Evolutionary conservation across 2,329 filamentous ascomycete genomes (phyloP).

Genomic region (Cordyceps militaris): DNA sequence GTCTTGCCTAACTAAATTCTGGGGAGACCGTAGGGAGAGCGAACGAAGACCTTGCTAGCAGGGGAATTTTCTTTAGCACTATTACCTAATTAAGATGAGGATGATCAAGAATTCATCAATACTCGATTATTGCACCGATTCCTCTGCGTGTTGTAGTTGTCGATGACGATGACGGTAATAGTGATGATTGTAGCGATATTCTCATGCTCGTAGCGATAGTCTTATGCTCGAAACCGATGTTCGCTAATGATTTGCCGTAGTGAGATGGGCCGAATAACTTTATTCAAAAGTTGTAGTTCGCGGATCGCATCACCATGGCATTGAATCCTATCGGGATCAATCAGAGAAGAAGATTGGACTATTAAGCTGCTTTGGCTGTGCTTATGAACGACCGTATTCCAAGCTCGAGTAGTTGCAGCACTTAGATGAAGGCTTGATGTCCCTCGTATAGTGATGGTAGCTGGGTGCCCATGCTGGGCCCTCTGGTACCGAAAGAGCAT

Average conservation of each 20-base stretch:
- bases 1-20: too few relatives aligned
- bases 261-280: conserved; percentile 14
- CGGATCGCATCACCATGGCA: conserved; percentile 21
- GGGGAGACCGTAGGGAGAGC: too few relatives aligned
- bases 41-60: too few relatives aligned
- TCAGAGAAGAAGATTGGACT: conserved; percentile 15
- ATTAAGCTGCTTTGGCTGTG: conserved; percentile 16
- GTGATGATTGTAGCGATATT: too few relatives aligned
- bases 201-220: too few relatives aligned
- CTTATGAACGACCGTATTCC: conserved; percentile 19
- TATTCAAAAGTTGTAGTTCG: conserved; percentile 17
- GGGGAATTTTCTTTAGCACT: too few relatives aligned
- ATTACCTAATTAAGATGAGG: too few relatives aligned
- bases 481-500: conserved; percentile 20
- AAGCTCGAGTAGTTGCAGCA: conserved; percentile 16
- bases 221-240: not conserved
- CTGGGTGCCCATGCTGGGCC: conserved; percentile 15
- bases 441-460: conserved; percentile 20
- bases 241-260: conserved; percentile 17
- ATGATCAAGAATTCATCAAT: too few relatives aligned
- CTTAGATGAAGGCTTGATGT: conserved; percentile 19
- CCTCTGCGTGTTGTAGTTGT: too few relatives aligned
- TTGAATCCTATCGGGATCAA: conserved; percentile 15
- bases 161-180: too few relatives aligned
- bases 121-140: too few relatives aligned